These are phyloP conservation scores for Euphorbia peplus DNA, from an alignment of 345 rosid species.

Conservation along the genomic window DNA sequence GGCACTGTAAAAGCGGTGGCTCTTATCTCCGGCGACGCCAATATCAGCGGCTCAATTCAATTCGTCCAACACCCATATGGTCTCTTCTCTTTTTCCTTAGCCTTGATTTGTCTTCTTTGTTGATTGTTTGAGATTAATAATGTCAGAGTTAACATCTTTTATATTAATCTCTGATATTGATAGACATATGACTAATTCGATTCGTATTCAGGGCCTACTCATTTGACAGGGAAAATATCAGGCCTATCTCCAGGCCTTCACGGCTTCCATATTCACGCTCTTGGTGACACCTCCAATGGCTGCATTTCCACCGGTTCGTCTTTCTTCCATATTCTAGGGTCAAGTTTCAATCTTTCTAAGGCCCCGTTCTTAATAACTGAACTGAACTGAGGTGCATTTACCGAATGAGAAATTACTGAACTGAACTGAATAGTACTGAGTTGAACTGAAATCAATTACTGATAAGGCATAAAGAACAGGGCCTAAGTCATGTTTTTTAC, in stretches of 20 bases:
- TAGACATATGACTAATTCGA: background rate
- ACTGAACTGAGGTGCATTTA: no score
- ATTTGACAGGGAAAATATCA: slow-evolving; percentile 63
- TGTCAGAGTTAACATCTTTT: no score
- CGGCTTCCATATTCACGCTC: slow-evolving; percentile 89
- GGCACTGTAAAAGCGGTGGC: slow-evolving; percentile 74
- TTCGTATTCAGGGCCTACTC: slow-evolving; percentile 56
- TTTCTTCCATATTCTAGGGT: background rate
- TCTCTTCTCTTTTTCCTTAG: slow-evolving; percentile 20
- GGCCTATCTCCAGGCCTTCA: slow-evolving; percentile 84
- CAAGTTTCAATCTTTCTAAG: background rate
- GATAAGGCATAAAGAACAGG: no score
- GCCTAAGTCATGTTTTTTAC: background rate
- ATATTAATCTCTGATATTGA: no score
- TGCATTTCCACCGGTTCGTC: slow-evolving; percentile 83
- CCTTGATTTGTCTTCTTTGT: background rate
- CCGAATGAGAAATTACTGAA: no score
- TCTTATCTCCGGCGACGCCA: slow-evolving; percentile 60
- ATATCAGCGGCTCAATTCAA: slow-evolving; percentile 62
- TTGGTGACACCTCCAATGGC: slow-evolving; percentile 92
- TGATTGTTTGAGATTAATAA: no score
- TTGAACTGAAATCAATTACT: no score
- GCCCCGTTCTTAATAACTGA: no score
- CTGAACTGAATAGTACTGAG: no score
- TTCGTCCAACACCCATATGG: slow-evolving; percentile 61